Percentiles rank a stretch among this genome's conserved stretches.
These are phyloP conservation scores for Calonectria fujianensis DNA, from an alignment of 2,329 filamentous ascomycete species.

Conservation along the genomic window DNA sequence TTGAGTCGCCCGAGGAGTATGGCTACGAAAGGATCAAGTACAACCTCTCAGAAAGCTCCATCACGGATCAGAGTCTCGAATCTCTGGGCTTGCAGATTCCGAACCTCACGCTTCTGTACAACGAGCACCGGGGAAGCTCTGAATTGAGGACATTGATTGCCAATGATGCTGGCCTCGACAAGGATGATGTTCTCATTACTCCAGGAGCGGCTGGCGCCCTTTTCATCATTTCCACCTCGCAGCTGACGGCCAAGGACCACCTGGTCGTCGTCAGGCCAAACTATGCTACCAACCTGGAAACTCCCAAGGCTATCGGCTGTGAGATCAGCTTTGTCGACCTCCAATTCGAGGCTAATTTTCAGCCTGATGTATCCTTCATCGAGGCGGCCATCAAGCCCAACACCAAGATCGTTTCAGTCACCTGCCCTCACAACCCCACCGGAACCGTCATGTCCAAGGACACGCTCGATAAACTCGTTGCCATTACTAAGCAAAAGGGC, in stretches of 20 bases:
- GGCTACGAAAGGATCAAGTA: slow-evolving; percentile 49
- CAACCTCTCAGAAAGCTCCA: slow-evolving; percentile 52
- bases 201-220: slow-evolving; percentile 48
- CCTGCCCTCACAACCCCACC: slow-evolving; percentile 51
- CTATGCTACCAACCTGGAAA: slow-evolving; percentile 53
- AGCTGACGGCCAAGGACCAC: slow-evolving; percentile 42
- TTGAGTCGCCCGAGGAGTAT: slow-evolving; percentile 52
- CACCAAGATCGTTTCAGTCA: slow-evolving; percentile 49
- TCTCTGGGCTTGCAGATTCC: slow-evolving; percentile 46
- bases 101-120: slow-evolving; percentile 47
- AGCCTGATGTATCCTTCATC: slow-evolving; percentile 40
- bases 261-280: slow-evolving; percentile 52
- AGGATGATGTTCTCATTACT: slow-evolving; percentile 50
- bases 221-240: slow-evolving; percentile 49
- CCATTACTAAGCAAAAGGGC: slow-evolving; percentile 41
- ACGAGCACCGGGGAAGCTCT: slow-evolving; percentile 47
- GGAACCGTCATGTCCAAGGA: slow-evolving; percentile 40
- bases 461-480: slow-evolving; percentile 30
- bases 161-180: slow-evolving; percentile 33
- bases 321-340: slow-evolving; percentile 50
- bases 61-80: slow-evolving; percentile 49
- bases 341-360: slow-evolving; percentile 44
- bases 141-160: slow-evolving; percentile 44
- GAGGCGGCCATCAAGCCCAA: slow-evolving; percentile 42
- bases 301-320: slow-evolving; percentile 49